Conservation (phyloP, 169 alveolate species). For the Perkinsus olseni region DNA sequence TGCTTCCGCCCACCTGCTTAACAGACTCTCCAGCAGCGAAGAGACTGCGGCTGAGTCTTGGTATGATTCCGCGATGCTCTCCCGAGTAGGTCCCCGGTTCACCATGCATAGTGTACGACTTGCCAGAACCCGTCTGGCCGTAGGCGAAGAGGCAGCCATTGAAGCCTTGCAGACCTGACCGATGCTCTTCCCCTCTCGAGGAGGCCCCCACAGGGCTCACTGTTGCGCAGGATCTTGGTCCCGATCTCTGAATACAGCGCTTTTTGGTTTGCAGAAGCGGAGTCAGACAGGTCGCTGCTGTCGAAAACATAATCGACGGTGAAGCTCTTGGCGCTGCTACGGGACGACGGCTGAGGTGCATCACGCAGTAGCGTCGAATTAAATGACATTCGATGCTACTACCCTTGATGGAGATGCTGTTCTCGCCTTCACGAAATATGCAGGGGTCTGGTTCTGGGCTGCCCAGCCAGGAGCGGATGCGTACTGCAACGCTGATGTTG, state of each 20-base stretch:
- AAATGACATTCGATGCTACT: neutral
- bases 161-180: slow-evolving; percentile 15
- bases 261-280: neutral
- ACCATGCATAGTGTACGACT: slow-evolving; percentile 21
- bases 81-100: neutral
- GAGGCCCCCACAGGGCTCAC: neutral
- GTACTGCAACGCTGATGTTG: neutral
- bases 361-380: neutral
- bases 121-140: slow-evolving; percentile 31
- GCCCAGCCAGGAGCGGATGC: neutral
- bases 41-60: neutral
- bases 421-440: neutral
- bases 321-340: neutral
- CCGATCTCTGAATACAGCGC: neutral
- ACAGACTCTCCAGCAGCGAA: neutral
- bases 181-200: neutral
- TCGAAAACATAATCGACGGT: neutral
- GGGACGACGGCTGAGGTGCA: neutral
- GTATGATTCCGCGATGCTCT: neutral
- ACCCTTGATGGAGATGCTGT: neutral
- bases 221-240: neutral
- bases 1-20: neutral
- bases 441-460: neutral
- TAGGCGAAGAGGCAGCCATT: slow-evolving; percentile 25
- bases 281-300: neutral